phyloP scores from a whole-genome alignment of 257 asterid genomes.

The Mitragyna speciosa region DNA sequence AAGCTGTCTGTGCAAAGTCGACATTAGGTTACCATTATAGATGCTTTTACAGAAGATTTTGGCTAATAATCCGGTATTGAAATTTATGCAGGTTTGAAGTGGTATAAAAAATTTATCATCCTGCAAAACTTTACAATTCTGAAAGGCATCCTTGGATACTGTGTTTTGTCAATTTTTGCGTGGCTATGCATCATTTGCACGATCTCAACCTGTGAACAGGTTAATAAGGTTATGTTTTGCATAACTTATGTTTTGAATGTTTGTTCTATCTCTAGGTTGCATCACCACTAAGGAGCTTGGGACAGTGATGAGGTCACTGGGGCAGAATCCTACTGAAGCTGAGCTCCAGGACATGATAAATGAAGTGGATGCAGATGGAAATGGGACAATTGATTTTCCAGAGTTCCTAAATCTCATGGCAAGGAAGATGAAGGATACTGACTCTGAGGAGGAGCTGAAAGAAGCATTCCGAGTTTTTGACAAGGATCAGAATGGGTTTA shows the following conservation, averaged over 20 bases:
- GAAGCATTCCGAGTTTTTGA: conserved; percentile 8
- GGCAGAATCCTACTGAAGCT: conserved; percentile 6
- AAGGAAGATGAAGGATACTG: conserved; percentile 5
- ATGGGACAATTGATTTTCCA: neutral
- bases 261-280: neutral
- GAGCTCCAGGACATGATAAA: conserved; percentile 8
- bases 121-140: neutral
- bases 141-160: neutral
- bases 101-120: neutral
- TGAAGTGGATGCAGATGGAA: conserved; percentile 3
- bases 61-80: neutral
- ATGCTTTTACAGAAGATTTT: neutral
- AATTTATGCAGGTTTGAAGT: neutral
- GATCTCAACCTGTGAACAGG: neutral
- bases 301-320: neutral
- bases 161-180: neutral
- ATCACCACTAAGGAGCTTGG: conserved; percentile 6
- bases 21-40: no score
- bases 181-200: neutral
- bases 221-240: neutral
- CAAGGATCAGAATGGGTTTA: conserved; percentile 3
- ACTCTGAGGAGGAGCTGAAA: conserved; percentile 1
- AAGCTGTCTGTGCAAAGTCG: no score
- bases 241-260: neutral
- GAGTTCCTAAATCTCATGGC: conserved; percentile 4